phyloP scores from a whole-genome alignment of 75 land plant genomes.

The Picea glauca region DNA sequence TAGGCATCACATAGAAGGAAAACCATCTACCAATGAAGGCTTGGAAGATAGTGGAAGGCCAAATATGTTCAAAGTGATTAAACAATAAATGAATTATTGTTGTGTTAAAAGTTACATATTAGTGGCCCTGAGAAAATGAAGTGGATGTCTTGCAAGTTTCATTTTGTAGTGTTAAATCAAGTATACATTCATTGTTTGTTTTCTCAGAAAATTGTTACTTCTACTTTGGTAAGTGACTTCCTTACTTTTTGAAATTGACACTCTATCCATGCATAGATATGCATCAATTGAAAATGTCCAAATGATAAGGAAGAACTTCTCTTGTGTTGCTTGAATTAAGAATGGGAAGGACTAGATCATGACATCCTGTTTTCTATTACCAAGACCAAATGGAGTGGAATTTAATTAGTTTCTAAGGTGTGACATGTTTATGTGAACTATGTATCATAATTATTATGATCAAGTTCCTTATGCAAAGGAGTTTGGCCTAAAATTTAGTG shows the following conservation, averaged over 20 bases:
- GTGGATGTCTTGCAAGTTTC: slow-evolving; percentile 20
- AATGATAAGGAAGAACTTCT: neutral
- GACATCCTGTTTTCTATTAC: neutral
- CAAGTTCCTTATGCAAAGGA: slow-evolving; percentile 79
- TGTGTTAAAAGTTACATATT: slow-evolving; percentile 55
- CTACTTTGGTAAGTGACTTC: neutral
- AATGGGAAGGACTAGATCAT: neutral
- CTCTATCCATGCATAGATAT: neutral
- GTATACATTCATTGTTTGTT: no score
- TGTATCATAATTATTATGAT: slow-evolving; percentile 66
- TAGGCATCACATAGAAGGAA: slow-evolving; percentile 66
- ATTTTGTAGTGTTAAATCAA: no score
- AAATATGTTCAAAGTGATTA: slow-evolving; percentile 52
- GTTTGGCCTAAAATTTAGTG: slow-evolving; percentile 70
- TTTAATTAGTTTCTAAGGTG: neutral
- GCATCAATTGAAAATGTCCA: neutral
- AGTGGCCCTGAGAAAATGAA: slow-evolving; percentile 49
- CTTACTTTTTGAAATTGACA: no score
- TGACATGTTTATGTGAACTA: slow-evolving; percentile 41
- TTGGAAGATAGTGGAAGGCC: slow-evolving; percentile 62
- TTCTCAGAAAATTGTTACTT: neutral
- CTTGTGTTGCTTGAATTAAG: neutral
- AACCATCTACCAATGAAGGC: slow-evolving; percentile 92
- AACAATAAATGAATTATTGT: slow-evolving; percentile 56
- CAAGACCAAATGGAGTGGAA: neutral